phyloP scores from a whole-genome alignment of 2,329 filamentous ascomycete species.

The Monosporascus ibericus region DNA sequence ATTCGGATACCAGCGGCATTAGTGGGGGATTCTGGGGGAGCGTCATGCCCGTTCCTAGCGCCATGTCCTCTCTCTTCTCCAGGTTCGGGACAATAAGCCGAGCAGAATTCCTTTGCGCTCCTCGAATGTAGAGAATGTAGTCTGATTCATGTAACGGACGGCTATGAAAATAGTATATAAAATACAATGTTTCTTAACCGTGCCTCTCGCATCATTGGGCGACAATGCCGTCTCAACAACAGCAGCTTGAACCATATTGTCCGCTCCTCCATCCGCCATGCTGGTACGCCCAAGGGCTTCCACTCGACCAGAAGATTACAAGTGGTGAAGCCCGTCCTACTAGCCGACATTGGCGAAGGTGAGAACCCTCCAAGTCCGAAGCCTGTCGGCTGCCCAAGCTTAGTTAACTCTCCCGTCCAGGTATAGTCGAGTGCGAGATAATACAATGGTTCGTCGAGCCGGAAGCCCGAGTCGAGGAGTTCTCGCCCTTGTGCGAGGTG shows the following conservation, averaged over 20 bases:
- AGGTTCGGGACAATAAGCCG: background rate
- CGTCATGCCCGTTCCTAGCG: background rate
- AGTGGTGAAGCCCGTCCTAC: slow-evolving; percentile 69
- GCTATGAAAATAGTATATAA: slow-evolving; percentile 1
- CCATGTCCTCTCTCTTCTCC: background rate
- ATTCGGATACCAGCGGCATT: slow-evolving; percentile 12
- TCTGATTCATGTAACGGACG: background rate
- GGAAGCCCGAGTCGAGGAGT: slow-evolving; percentile 92
- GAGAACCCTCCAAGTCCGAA: slow-evolving; percentile 9
- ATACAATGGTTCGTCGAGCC: slow-evolving; percentile 99
- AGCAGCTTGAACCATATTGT: slow-evolving; percentile 32
- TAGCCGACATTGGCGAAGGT: slow-evolving; percentile 87
- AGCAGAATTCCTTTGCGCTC: background rate
- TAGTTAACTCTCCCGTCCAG: slow-evolving; percentile 36
- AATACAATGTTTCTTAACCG: slow-evolving; percentile 49
- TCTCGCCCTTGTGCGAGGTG: slow-evolving; percentile 95
- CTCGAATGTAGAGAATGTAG: background rate
- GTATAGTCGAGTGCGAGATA: slow-evolving; percentile 96
- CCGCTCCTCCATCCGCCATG: slow-evolving; percentile 21
- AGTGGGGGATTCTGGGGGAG: slow-evolving; percentile 1
- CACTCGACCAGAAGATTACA: slow-evolving; percentile 43
- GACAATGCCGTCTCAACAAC: slow-evolving; percentile 44
- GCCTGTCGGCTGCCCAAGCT: too few species aligned
- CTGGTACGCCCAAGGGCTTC: slow-evolving; percentile 34
- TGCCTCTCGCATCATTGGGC: slow-evolving; percentile 42